A percentile compares a stretch with the other conserved stretches of the same genome.
Evolutionary conservation across 306 rosid species (phyloP).

Genomic region (Dryas alaskensis): DNA sequence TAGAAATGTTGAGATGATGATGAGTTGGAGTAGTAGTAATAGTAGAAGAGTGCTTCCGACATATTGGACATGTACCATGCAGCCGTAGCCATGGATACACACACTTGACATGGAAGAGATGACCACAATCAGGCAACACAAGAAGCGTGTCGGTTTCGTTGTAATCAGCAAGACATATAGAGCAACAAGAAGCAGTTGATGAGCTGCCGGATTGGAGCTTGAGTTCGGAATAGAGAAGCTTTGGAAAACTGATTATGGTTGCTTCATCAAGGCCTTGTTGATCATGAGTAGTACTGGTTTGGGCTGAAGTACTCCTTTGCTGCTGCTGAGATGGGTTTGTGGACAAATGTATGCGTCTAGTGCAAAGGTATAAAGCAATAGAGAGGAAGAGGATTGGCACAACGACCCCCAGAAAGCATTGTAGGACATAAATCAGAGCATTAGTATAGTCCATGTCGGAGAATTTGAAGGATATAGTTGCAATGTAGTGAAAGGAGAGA

Average conservation of each 20-base stretch:
- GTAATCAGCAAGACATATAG: no score
- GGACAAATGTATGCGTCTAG: not conserved
- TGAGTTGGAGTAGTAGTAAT: not conserved
- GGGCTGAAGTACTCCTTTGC: not conserved
- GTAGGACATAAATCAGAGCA: not conserved
- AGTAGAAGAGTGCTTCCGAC: constrained; percentile 28
- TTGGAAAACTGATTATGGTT: constrained; percentile 28
- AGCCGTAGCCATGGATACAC: constrained; percentile 56
- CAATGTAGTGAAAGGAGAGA: not conserved
- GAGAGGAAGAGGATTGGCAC: not conserved
- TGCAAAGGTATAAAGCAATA: not conserved
- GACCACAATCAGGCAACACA: constrained; percentile 52
- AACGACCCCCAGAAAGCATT: not conserved
- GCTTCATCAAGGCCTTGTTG: constrained; percentile 16
- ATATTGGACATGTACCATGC: constrained; percentile 51
- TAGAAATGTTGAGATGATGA: not conserved
- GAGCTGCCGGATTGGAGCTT: constrained; percentile 10
- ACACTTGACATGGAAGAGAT: constrained; percentile 53
- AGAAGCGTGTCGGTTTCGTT: constrained; percentile 8
- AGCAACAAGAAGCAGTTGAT: no score
- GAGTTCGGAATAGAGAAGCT: constrained; percentile 33
- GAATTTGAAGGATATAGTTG: not conserved
- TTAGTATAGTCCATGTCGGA: not conserved
- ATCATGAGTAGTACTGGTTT: not conserved
- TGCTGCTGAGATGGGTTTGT: not conserved